Evolutionary conservation across 2,329 filamentous ascomycete species (phyloP).

Genomic region (Plenodomus tracheiphilus): DNA sequence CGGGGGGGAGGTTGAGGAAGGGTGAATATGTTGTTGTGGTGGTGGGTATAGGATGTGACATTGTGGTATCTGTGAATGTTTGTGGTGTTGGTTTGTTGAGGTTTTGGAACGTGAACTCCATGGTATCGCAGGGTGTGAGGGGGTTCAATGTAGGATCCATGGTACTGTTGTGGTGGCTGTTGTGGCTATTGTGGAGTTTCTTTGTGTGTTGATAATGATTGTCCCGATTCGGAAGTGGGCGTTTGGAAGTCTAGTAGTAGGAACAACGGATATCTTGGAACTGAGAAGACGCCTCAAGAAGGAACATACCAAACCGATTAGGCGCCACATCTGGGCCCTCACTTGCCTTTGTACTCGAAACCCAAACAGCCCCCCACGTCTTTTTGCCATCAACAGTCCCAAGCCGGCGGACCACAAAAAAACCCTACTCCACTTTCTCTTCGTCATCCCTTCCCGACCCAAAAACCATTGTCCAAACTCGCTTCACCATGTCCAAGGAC

Average conservation of each 20-base stretch:
- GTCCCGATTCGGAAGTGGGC: not conserved
- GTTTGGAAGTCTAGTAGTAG: not conserved
- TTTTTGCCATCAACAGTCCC: not conserved
- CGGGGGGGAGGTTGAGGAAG: conserved; percentile 36
- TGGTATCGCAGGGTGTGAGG: not conserved
- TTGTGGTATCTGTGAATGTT: not conserved
- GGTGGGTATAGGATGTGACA: not conserved
- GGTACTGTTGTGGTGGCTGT: not conserved
- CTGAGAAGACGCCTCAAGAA: not conserved
- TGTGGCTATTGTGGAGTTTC: not conserved
- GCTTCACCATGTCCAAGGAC: not conserved
- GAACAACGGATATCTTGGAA: not conserved
- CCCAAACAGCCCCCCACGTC: too few species aligned
- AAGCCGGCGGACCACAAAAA: not conserved
- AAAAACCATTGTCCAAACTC: not conserved
- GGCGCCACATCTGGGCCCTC: not conserved
- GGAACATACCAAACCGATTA: not conserved
- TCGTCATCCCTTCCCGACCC: not conserved
- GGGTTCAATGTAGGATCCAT: not conserved
- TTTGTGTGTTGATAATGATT: not conserved
- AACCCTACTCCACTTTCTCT: not conserved
- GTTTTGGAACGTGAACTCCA: not conserved
- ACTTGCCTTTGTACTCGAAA: not conserved
- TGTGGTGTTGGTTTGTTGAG: not conserved
- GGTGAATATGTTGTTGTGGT: conserved; percentile 5